Percentiles rank a stretch among this genome's conserved stretches.
These are phyloP conservation scores for Fusarium transvaalense DNA, from an alignment of 2,329 filamentous ascomycete genomes.

Conservation along the genomic window DNA sequence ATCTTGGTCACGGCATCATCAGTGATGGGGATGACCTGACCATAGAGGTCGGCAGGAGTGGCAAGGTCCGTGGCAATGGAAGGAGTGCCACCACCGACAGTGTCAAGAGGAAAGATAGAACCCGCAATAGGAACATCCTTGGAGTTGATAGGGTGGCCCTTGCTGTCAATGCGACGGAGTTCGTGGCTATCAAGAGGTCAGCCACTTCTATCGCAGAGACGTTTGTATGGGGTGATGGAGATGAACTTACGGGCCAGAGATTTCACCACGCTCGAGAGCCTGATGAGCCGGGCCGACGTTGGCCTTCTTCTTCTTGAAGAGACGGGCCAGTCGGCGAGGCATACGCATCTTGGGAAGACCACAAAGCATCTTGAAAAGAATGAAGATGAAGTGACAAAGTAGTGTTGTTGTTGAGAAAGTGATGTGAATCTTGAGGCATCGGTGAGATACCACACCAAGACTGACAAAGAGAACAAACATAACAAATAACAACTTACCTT, in stretches of 20 bases:
- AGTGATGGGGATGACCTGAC: not conserved
- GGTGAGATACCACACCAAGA: conserved; percentile 11
- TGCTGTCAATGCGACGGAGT: not conserved
- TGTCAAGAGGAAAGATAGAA: not conserved
- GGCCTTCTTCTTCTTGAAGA: not conserved
- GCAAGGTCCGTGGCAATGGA: not conserved
- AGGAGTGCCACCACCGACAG: not conserved
- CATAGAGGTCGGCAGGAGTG: not conserved
- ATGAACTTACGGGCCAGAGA: conserved; percentile 21
- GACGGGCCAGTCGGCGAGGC: not conserved
- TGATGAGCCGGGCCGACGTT: not conserved
- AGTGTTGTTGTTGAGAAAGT: not conserved
- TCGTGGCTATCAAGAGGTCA: not conserved
- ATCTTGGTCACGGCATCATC: too few relatives aligned
- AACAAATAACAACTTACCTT: conserved; percentile 11
- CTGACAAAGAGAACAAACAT: conserved; percentile 8
- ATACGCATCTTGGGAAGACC: not conserved
- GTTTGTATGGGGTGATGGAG: not conserved
- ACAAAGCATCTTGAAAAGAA: conserved; percentile 7
- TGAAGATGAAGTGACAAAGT: not conserved
- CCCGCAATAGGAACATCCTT: not conserved
- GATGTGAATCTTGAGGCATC: not conserved
- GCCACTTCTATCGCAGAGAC: not conserved
- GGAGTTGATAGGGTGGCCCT: not conserved
- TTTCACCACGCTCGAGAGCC: accelerated